These are phyloP conservation scores for Coffea humblotiana DNA, from an alignment of 305 asterid species.

Conservation along the genomic window DNA sequence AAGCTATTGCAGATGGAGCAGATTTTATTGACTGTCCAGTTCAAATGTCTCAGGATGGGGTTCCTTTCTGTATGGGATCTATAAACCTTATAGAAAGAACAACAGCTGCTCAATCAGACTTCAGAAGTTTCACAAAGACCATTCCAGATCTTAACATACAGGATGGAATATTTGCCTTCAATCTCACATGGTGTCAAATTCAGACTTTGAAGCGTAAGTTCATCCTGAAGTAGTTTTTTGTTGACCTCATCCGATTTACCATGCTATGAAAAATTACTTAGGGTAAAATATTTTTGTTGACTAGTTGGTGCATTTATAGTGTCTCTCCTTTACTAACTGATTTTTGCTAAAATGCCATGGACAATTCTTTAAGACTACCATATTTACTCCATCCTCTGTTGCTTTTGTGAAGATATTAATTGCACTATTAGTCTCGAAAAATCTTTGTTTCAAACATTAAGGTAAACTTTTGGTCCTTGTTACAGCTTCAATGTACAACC, in stretches of 20 bases:
- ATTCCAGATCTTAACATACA: slow-evolving; percentile 50
- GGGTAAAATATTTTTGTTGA: background rate
- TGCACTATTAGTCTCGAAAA: background rate
- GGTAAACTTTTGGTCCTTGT: slow-evolving; percentile 18
- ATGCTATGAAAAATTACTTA: background rate
- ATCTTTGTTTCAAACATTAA: slow-evolving; percentile 4
- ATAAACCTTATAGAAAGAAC: slow-evolving; percentile 71
- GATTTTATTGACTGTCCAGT: slow-evolving; percentile 85
- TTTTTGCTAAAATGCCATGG: background rate
- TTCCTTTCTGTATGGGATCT: slow-evolving; percentile 83
- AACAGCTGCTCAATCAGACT: slow-evolving; percentile 42
- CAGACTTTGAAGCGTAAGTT: slow-evolving; percentile 65
- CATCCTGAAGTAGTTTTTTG: slow-evolving; percentile 18
- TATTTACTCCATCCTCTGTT: background rate
- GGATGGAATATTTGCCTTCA: slow-evolving; percentile 58
- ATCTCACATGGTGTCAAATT: slow-evolving; percentile 70
- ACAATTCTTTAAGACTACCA: background rate
- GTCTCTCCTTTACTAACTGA: background rate
- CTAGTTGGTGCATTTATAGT: background rate
- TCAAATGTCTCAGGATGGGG: slow-evolving; percentile 71
- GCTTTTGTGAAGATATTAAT: background rate
- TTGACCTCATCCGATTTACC: background rate
- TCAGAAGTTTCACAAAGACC: slow-evolving; percentile 28
- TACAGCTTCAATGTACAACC: slow-evolving; percentile 67
- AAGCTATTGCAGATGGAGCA: slow-evolving; percentile 77